A percentile compares a stretch with the other conserved stretches of the same genome.
These are phyloP conservation scores for Priceomyces fermenticarens DNA, from an alignment of 805 yeast genomes.

Conservation along the genomic window DNA sequence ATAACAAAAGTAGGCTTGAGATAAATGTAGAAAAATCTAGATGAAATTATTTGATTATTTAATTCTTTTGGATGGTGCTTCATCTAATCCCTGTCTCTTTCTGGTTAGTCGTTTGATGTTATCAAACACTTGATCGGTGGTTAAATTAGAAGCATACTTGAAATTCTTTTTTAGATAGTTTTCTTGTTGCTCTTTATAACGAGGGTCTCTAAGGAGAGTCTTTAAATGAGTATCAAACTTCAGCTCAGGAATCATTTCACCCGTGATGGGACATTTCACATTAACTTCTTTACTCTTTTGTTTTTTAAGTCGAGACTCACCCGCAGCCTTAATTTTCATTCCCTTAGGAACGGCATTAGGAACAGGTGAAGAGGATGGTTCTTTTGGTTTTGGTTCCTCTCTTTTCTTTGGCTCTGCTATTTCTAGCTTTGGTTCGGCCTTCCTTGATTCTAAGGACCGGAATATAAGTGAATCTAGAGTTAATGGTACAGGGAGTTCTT, in stretches of 20 bases:
- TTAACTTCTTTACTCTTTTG: constrained; percentile 21
- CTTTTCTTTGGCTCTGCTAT: constrained; percentile 2
- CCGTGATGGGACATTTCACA: constrained; percentile 79
- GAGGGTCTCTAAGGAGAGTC: constrained; percentile 71
- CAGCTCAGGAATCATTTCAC: constrained; percentile 63
- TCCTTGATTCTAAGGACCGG: constrained; percentile 57
- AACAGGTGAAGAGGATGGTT: not conserved
- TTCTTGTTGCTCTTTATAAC: constrained; percentile 65
- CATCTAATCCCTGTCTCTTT: constrained; percentile 16
- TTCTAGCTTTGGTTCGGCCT: constrained; percentile 20
- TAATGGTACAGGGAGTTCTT: constrained; percentile 55
- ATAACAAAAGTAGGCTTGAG: constrained; percentile 14
- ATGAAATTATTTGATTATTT: not conserved
- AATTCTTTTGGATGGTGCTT: constrained; percentile 4
- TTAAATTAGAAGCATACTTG: constrained; percentile 43
- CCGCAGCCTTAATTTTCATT: constrained; percentile 68
- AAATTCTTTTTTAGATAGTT: constrained; percentile 58
- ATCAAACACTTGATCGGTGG: constrained; percentile 57
- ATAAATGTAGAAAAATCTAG: not conserved
- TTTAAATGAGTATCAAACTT: constrained; percentile 71
- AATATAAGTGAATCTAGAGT: constrained; percentile 56
- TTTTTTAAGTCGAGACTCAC: constrained; percentile 56
- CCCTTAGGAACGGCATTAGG: constrained; percentile 34
- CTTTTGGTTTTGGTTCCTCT: constrained; percentile 1
- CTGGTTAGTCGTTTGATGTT: constrained; percentile 52